These are phyloP conservation scores for Metschnikowia baotianmanensis DNA, from an alignment of 805 yeast genomes.

Conservation along the genomic window DNA sequence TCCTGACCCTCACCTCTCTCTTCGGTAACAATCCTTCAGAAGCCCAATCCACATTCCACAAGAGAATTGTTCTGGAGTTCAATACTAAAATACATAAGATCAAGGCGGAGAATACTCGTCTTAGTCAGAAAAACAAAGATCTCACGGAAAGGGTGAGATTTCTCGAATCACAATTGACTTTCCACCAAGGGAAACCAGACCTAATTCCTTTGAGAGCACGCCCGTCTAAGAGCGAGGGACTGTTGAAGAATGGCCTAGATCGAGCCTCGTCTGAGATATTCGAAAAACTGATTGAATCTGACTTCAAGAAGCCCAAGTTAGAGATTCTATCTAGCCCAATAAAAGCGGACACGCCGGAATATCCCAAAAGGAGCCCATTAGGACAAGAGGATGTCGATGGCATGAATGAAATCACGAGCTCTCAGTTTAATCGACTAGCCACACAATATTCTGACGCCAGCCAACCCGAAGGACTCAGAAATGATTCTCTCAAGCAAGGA, in stretches of 20 bases:
- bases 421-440: slow-evolving; percentile 21
- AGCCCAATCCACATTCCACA: slow-evolving; percentile 9
- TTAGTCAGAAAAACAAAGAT: slow-evolving; percentile 12
- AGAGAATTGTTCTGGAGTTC: slow-evolving; percentile 15
- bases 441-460: slow-evolving; percentile 21
- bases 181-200: background rate
- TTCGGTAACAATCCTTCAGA: slow-evolving; percentile 4
- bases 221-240: slow-evolving; percentile 7
- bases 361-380: background rate
- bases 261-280: background rate
- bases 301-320: background rate
- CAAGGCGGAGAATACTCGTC: slow-evolving; percentile 8
- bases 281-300: background rate
- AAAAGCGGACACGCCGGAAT: slow-evolving; percentile 2
- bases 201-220: slow-evolving; percentile 1
- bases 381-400: background rate
- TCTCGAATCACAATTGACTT: slow-evolving; percentile 2
- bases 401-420: slow-evolving; percentile 15
- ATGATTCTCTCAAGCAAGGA: background rate
- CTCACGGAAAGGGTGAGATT: slow-evolving; percentile 7
- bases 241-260: background rate
- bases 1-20: slow-evolving; percentile 12
- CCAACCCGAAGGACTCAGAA: slow-evolving; percentile 3
- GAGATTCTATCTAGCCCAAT: slow-evolving; percentile 18
- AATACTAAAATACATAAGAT: slow-evolving; percentile 16